These are phyloP conservation scores for Fraxinus xanthoxyloides DNA, from an alignment of 305 asterid genomes.

Conservation along the genomic window DNA sequence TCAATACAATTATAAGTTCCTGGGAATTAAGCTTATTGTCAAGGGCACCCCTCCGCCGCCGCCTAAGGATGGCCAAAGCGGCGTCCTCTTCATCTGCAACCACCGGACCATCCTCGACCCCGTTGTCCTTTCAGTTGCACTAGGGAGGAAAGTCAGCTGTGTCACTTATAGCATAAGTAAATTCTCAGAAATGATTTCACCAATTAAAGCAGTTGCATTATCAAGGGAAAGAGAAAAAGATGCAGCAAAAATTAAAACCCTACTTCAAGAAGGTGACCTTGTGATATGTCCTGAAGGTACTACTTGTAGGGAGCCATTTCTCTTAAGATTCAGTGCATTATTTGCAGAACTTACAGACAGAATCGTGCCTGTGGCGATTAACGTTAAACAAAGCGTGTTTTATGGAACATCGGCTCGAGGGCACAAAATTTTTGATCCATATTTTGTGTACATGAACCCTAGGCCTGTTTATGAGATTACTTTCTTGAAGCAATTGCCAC, in stretches of 20 bases:
- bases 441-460: conserved; percentile 91
- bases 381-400: conserved; percentile 63
- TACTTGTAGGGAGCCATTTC: conserved; percentile 77
- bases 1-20: conserved; percentile 52
- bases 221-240: conserved; percentile 77
- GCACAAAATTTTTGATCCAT: conserved; percentile 70
- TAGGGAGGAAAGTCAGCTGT: conserved; percentile 81
- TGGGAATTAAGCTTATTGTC: conserved; percentile 73
- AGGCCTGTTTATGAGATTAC: conserved; percentile 81
- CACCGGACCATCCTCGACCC: conserved; percentile 88
- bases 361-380: conserved; percentile 83
- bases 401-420: conserved; percentile 86
- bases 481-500: conserved; percentile 62
- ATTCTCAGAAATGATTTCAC: conserved; percentile 78
- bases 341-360: conserved; percentile 82
- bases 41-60: conserved; percentile 89
- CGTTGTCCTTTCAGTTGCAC: conserved; percentile 75
- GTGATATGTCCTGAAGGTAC: conserved; percentile 93
- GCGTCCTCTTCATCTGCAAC: conserved; percentile 83
- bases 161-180: conserved; percentile 87
- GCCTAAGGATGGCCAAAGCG: conserved; percentile 53
- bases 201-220: conserved; percentile 79
- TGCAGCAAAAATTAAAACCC: conserved; percentile 58
- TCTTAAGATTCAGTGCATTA: conserved; percentile 78
- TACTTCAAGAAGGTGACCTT: conserved; percentile 76